Evolutionary conservation across 31 red algal genomes (phyloP).

Genomic region (Asparagopsis taxiformis): DNA sequence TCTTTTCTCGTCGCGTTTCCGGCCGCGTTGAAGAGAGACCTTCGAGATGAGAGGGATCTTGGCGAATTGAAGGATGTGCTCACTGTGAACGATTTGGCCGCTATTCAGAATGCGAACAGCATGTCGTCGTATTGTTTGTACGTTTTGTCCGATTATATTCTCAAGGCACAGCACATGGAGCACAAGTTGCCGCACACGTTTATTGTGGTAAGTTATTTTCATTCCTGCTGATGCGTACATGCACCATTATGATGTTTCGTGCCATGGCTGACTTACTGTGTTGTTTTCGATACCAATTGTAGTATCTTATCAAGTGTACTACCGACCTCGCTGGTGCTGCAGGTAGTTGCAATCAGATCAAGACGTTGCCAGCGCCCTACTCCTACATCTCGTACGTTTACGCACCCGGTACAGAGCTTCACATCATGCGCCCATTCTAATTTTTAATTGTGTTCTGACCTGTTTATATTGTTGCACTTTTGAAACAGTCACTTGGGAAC

Average conservation of each 20-base stretch:
- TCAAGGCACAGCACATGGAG: slow-evolving; percentile 18
- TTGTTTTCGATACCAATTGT: background rate
- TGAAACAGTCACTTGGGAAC: slow-evolving; percentile 36
- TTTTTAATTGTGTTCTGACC: too few species aligned
- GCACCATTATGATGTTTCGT: background rate
- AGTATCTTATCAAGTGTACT: slow-evolving; percentile 61
- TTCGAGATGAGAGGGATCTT: slow-evolving; percentile 52
- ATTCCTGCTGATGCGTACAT: background rate
- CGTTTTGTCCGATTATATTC: slow-evolving; percentile 39
- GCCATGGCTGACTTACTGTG: background rate
- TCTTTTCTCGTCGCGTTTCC: slow-evolving; percentile 54
- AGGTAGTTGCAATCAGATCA: slow-evolving; percentile 59
- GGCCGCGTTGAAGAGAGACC: slow-evolving; percentile 43
- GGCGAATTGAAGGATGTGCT: slow-evolving; percentile 53
- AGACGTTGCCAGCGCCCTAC: slow-evolving; percentile 68
- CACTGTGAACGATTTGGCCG: slow-evolving; percentile 38
- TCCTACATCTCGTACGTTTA: slow-evolving; percentile 61
- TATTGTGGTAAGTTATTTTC: slow-evolving; percentile 55
- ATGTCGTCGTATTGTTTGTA: slow-evolving; percentile 58
- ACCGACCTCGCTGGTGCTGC: slow-evolving; percentile 56
- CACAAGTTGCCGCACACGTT: slow-evolving; percentile 41
- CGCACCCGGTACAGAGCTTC: too few species aligned
- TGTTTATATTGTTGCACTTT: background rate
- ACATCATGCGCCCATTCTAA: too few species aligned
- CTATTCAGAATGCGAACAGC: slow-evolving; percentile 37